phyloP scores from a whole-genome alignment of 1,284 basidiomycete genomes.

The Sphaerobolus stellatus region DNA sequence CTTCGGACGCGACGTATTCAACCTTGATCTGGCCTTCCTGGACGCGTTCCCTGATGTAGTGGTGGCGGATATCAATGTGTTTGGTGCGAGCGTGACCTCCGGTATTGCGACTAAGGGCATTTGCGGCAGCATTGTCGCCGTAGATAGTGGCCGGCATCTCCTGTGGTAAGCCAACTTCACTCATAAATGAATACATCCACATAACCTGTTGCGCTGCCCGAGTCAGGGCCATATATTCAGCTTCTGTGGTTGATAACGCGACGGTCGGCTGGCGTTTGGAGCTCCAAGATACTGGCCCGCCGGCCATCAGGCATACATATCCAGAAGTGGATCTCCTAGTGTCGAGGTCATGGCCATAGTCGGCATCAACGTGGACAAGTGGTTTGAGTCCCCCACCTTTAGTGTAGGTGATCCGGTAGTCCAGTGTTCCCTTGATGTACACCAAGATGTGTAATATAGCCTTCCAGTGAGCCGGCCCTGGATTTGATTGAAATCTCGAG shows the following conservation, averaged over 20 bases:
- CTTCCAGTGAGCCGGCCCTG: slow-evolving; percentile 32
- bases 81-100: slow-evolving; percentile 26
- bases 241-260: slow-evolving; percentile 41
- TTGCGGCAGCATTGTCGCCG: slow-evolving; percentile 26
- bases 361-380: slow-evolving; percentile 20
- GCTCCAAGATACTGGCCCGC: slow-evolving; percentile 38
- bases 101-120: slow-evolving; percentile 26
- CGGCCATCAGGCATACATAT: slow-evolving; percentile 24
- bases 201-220: slow-evolving; percentile 34
- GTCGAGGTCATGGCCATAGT: slow-evolving; percentile 27
- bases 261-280: slow-evolving; percentile 37
- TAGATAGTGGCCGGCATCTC: slow-evolving; percentile 20
- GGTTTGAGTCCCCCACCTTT: slow-evolving; percentile 10
- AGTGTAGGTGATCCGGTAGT: slow-evolving; percentile 22
- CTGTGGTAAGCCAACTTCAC: slow-evolving; percentile 25
- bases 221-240: slow-evolving; percentile 41
- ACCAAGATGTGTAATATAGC: slow-evolving; percentile 34
- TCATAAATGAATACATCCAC: slow-evolving; percentile 37
- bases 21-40: not conserved
- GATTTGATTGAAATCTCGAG: slow-evolving; percentile 30
- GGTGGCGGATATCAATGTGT: slow-evolving; percentile 27
- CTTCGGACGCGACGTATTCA: not conserved
- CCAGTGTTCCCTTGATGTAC: slow-evolving; percentile 30
- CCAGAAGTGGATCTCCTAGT: slow-evolving; percentile 27
- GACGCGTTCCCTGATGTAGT: slow-evolving; percentile 26